Conservation (phyloP, 176 grass and related monocot species). For the maize (Zea mays) region Zm-B73-REFERENCE-NAM-5.0 NC_050100.1:35095501-35096000, state of each 20-base stretch:
- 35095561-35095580: slow-evolving; percentile 76
- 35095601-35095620: slow-evolving; percentile 78
- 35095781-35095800: slow-evolving; percentile 90
- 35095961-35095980: slow-evolving; percentile 60
- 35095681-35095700: slow-evolving; percentile 90
- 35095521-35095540: slow-evolving; percentile 60
- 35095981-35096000: slow-evolving; percentile 92
- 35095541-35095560: slow-evolving; percentile 73
- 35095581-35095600: slow-evolving; percentile 79
- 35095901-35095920: slow-evolving; percentile 75
- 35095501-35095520: slow-evolving; percentile 59
- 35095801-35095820: slow-evolving; percentile 61
- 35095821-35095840: slow-evolving; percentile 57
- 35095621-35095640: slow-evolving; percentile 87
- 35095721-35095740: slow-evolving; percentile 64
- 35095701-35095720: slow-evolving; percentile 85
- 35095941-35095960: slow-evolving; percentile 56
- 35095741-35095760: slow-evolving; percentile 83
- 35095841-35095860: slow-evolving; percentile 52
- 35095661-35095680: slow-evolving; percentile 83
- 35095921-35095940: slow-evolving; percentile 56
- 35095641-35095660: slow-evolving; percentile 77
- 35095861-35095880: slow-evolving; percentile 75
- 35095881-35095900: slow-evolving; percentile 90
- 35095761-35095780: slow-evolving; percentile 87